These are phyloP conservation scores for Amylocystis lapponica DNA, from an alignment of 768 basidiomycete species.

Conservation along the genomic window DNA sequence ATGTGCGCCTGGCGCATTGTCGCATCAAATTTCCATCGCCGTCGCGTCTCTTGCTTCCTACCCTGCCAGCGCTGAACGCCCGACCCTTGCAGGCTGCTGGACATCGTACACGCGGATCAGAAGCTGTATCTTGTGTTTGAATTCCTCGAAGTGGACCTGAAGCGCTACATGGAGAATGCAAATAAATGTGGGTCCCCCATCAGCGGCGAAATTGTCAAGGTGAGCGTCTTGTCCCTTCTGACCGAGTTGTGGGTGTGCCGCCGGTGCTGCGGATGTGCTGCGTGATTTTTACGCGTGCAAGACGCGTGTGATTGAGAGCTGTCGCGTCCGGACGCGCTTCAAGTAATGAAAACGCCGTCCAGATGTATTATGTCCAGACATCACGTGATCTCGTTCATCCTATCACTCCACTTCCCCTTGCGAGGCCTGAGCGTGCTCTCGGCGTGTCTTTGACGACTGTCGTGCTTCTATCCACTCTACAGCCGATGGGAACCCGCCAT, in stretches of 20 bases:
- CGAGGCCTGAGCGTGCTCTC: too few species aligned
- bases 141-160: constrained; percentile 94
- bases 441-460: too few species aligned
- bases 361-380: constrained; percentile 6
- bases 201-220: constrained; percentile 72
- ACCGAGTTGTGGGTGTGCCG: background rate
- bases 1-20: too few species aligned
- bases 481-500: too few species aligned
- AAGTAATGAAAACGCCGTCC: constrained; percentile 1
- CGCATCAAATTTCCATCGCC: background rate
- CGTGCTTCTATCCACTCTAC: too few species aligned
- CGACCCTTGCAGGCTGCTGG: constrained; percentile 62
- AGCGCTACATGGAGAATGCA: constrained; percentile 91
- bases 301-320: constrained; percentile 20
- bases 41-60: background rate
- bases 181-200: constrained; percentile 71
- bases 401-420: background rate
- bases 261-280: background rate
- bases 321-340: constrained; percentile 24
- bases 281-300: constrained; percentile 23
- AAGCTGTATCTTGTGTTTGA: constrained; percentile 98
- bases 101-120: constrained; percentile 96
- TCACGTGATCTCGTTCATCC: constrained; percentile 17
- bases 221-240: constrained; percentile 33
- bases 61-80: background rate